phyloP scores from a whole-genome alignment of 345 rosid species.

The Heritiera littoralis region DNA sequence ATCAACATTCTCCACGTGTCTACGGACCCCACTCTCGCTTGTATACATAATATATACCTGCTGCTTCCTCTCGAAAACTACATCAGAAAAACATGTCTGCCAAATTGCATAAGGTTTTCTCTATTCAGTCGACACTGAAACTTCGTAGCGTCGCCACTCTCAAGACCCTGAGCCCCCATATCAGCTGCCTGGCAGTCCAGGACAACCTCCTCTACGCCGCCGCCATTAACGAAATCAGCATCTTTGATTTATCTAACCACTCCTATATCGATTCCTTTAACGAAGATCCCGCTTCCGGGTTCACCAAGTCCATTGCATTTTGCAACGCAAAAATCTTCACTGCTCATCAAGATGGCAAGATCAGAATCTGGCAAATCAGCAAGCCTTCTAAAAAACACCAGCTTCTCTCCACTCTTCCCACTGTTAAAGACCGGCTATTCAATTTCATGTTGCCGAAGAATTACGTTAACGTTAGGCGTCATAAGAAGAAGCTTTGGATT shows the following conservation, averaged over 20 bases:
- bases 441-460: conserved; percentile 37
- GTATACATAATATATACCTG: not conserved
- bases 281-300: conserved; percentile 33
- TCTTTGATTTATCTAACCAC: conserved; percentile 37
- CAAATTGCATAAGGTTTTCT: not conserved
- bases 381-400: conserved; percentile 27
- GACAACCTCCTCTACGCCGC: conserved; percentile 45
- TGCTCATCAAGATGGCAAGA: conserved; percentile 56
- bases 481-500: conserved; percentile 50
- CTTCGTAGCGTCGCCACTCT: conserved; percentile 35
- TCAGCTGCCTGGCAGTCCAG: conserved; percentile 47
- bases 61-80: not conserved
- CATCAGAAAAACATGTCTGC: not conserved
- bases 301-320: conserved; percentile 48
- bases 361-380: conserved; percentile 42
- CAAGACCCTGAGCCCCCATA: conserved; percentile 24
- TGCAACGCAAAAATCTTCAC: conserved; percentile 39
- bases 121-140: not conserved
- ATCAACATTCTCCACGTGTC: conserved; percentile 5
- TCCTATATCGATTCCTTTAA: conserved; percentile 32
- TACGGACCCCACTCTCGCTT: not conserved
- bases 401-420: conserved; percentile 48
- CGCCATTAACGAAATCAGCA: conserved; percentile 34
- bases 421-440: conserved; percentile 37
- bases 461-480: conserved; percentile 47